Evolutionary conservation across 768 basidiomycete species (phyloP).

Genomic region (Tubosaeta sp.): DNA sequence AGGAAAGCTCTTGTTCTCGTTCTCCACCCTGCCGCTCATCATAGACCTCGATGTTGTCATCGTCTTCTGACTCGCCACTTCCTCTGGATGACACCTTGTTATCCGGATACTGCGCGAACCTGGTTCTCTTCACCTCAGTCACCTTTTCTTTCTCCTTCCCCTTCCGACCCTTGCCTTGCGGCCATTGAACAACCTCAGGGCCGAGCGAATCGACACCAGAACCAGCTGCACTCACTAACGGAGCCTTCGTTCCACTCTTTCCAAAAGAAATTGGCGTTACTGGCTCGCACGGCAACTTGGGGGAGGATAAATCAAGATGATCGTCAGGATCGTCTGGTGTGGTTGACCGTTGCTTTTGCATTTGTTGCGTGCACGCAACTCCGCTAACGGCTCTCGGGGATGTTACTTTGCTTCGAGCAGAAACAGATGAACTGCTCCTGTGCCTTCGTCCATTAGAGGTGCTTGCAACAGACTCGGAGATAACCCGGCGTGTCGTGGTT

Average conservation of each 20-base stretch:
- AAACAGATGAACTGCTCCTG: background rate
- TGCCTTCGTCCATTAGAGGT: constrained; percentile 6
- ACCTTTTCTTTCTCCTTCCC: constrained; percentile 24
- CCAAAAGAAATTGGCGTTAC: constrained; percentile 30
- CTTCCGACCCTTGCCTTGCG: constrained; percentile 37
- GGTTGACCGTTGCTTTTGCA: constrained; percentile 5
- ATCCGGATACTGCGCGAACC: constrained; percentile 35
- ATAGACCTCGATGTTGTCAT: background rate
- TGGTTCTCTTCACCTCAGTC: constrained; percentile 39
- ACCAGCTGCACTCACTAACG: constrained; percentile 1
- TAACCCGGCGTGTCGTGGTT: constrained; percentile 11
- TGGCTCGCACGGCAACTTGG: constrained; percentile 30
- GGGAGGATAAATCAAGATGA: constrained; percentile 21
- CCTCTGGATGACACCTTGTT: constrained; percentile 22
- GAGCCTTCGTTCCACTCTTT: constrained; percentile 18
- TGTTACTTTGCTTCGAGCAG: constrained; percentile 2
- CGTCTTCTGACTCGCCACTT: constrained; percentile 8
- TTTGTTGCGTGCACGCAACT: background rate
- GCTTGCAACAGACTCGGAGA: constrained; percentile 16
- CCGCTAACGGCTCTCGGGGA: constrained; percentile 5
- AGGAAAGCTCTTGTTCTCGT: constrained; percentile 36
- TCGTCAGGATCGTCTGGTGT: constrained; percentile 15
- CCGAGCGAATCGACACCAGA: constrained; percentile 35
- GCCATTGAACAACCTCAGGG: constrained; percentile 52
- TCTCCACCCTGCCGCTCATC: constrained; percentile 18